These are phyloP conservation scores for Endotrypanum monterogeii DNA, from an alignment of 208 protist genomes.

Conservation along the genomic window DNA sequence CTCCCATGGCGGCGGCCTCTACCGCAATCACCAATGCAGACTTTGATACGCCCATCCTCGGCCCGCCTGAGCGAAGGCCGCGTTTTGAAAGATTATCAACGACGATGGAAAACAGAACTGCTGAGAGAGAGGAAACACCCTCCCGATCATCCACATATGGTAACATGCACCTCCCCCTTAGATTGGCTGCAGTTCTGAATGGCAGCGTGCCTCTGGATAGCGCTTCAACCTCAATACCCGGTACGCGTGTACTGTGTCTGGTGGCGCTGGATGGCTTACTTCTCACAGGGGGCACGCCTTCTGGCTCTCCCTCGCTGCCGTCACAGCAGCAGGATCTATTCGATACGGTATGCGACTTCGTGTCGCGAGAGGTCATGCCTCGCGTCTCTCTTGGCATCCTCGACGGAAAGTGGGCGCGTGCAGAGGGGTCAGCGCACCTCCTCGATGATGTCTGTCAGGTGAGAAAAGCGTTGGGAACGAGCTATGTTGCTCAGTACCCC, in stretches of 20 bases:
- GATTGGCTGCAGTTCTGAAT: slow-evolving; percentile 52
- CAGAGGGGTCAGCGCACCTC: not conserved
- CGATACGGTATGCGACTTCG: slow-evolving; percentile 24
- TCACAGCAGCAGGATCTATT: slow-evolving; percentile 6
- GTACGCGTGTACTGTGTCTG: slow-evolving; percentile 13
- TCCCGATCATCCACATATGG: not conserved
- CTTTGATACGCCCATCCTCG: not conserved
- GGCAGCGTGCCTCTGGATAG: slow-evolving; percentile 41
- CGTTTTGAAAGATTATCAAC: not conserved
- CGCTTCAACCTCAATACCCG: not conserved
- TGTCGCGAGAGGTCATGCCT: slow-evolving; percentile 28
- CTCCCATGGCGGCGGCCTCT: not conserved
- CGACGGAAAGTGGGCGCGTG: slow-evolving; percentile 12
- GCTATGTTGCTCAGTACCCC: slow-evolving; percentile 18
- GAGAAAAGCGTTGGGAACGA: slow-evolving; percentile 29
- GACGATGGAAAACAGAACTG: not conserved
- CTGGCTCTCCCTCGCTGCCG: not conserved
- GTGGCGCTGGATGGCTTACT: slow-evolving; percentile 12
- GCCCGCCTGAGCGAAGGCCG: not conserved
- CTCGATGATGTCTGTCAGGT: slow-evolving; percentile 16
- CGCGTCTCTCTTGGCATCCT: slow-evolving; percentile 25
- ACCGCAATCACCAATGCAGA: not conserved
- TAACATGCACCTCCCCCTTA: slow-evolving; percentile 12
- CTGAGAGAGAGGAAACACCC: not conserved
- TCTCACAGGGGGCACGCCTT: not conserved